These are phyloP conservation scores for Albugo laibachii DNA, from an alignment of 352 stramenopile species.

Conservation along the genomic window DNA sequence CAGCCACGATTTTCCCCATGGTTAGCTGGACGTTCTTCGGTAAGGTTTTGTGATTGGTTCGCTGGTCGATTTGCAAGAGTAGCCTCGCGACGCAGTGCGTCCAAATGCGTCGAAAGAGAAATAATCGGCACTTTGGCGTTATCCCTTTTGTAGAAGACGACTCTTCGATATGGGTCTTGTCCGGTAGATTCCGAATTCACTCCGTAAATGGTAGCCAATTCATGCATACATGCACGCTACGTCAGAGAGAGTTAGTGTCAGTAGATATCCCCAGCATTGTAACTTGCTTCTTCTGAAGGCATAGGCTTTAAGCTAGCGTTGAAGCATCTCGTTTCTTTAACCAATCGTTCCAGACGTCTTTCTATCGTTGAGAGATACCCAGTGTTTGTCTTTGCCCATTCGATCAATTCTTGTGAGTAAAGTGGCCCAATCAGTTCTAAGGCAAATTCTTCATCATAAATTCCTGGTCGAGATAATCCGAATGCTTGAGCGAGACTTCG, in stretches of 20 bases:
- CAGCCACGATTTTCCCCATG: constrained; percentile 31
- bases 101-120: constrained; percentile 34
- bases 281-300: constrained; percentile 28
- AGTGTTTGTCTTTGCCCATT: constrained; percentile 51
- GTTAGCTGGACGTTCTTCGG: constrained; percentile 4
- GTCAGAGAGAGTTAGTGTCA: constrained; percentile 1
- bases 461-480: constrained; percentile 20
- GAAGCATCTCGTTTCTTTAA: constrained; percentile 40
- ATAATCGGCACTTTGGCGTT: constrained; percentile 23
- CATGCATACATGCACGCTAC: constrained; percentile 46
- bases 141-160: constrained; percentile 62
- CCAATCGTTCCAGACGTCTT: constrained; percentile 48
- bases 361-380: constrained; percentile 54
- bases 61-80: constrained; percentile 1
- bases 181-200: constrained; percentile 60
- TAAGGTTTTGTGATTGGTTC: constrained; percentile 4
- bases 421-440: constrained; percentile 53
- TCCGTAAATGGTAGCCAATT: constrained; percentile 38
- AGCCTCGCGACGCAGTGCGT: constrained; percentile 10
- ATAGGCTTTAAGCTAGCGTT: constrained; percentile 60
- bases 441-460: constrained; percentile 30
- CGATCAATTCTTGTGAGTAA: constrained; percentile 34
- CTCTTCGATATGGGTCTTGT: constrained; percentile 37
- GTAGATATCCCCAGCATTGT: not conserved
- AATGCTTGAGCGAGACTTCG: constrained; percentile 42